A percentile compares a stretch with the other conserved stretches of the same genome.
Conservation (phyloP, 805 yeast genomes). For the Pichia heedii region DNA sequence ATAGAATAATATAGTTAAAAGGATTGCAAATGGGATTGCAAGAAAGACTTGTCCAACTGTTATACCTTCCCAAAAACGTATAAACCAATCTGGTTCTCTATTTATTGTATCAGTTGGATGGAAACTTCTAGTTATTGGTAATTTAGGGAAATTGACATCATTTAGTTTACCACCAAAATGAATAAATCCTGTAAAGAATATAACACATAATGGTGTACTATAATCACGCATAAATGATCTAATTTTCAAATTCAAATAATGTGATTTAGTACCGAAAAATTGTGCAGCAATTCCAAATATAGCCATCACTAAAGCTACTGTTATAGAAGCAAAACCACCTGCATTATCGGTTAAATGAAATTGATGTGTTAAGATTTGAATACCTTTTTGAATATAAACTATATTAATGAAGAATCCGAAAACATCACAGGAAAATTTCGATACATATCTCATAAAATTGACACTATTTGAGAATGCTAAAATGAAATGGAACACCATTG, state of each 20-base stretch:
- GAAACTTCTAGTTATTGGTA: constrained; percentile 68
- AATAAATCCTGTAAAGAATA: constrained; percentile 88
- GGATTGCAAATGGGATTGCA: constrained; percentile 87
- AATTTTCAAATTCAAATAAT: constrained; percentile 47
- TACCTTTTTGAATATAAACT: constrained; percentile 84
- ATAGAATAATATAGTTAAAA: constrained; percentile 77
- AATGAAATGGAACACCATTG: constrained; percentile 68
- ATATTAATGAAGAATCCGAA: constrained; percentile 88
- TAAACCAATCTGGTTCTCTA: constrained; percentile 63
- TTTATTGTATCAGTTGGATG: constrained; percentile 50
- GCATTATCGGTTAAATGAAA: constrained; percentile 35
- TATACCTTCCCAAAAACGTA: constrained; percentile 62
- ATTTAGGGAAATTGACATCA: constrained; percentile 44
- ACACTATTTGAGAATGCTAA: constrained; percentile 66
- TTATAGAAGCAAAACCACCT: constrained; percentile 53
- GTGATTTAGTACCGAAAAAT: constrained; percentile 51
- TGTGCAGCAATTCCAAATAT: constrained; percentile 60
- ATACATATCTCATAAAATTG: constrained; percentile 57
- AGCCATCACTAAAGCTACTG: constrained; percentile 67
- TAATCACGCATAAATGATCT: constrained; percentile 78
- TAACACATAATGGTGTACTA: constrained; percentile 72
- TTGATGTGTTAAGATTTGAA: constrained; percentile 69
- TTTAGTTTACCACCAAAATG: constrained; percentile 77
- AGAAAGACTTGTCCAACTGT: constrained; percentile 70
- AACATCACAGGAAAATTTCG: constrained; percentile 81